Evolutionary conservation across 176 grass and related monocot species (phyloP).

Genomic region (Carex myosuroides): DNA sequence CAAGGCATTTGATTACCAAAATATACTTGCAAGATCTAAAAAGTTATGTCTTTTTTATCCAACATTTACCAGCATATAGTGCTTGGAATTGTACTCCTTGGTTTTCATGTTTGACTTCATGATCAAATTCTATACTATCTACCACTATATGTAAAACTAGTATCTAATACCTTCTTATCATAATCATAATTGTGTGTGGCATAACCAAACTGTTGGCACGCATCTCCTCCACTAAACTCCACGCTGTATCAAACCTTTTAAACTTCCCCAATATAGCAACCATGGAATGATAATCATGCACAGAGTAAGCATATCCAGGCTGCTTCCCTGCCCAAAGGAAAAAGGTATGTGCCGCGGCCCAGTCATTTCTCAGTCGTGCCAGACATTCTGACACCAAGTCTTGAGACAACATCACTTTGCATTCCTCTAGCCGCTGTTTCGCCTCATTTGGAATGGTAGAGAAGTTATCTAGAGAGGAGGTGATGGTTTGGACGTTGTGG

Average conservation of each 20-base stretch:
- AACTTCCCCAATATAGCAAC: slow-evolving; percentile 72
- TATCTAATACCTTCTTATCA: slow-evolving; percentile 22
- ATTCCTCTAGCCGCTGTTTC: slow-evolving; percentile 33
- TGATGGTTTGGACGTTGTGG: slow-evolving; percentile 37
- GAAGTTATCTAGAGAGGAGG: slow-evolving; percentile 31
- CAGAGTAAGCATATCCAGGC: slow-evolving; percentile 45
- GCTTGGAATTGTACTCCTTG: background rate
- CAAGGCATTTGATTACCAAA: background rate
- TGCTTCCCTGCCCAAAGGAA: slow-evolving; percentile 64
- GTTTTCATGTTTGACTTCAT: background rate
- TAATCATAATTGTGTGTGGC: slow-evolving; percentile 37
- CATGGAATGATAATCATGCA: slow-evolving; percentile 63
- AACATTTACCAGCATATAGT: background rate
- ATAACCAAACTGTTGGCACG: slow-evolving; percentile 39
- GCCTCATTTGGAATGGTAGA: slow-evolving; percentile 16
- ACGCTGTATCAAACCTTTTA: slow-evolving; percentile 64
- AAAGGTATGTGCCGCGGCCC: slow-evolving; percentile 49
- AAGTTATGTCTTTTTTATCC: background rate
- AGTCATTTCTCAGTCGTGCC: slow-evolving; percentile 65
- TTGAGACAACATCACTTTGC: slow-evolving; percentile 44
- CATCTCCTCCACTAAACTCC: slow-evolving; percentile 68
- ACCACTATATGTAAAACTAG: background rate
- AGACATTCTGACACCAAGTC: slow-evolving; percentile 52
- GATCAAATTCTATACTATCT: background rate
- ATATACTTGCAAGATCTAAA: background rate